A percentile compares a stretch with the other conserved stretches of the same genome.
Conservation (phyloP, 2,329 filamentous ascomycete species). For the Gremmenia infestans region DNA sequence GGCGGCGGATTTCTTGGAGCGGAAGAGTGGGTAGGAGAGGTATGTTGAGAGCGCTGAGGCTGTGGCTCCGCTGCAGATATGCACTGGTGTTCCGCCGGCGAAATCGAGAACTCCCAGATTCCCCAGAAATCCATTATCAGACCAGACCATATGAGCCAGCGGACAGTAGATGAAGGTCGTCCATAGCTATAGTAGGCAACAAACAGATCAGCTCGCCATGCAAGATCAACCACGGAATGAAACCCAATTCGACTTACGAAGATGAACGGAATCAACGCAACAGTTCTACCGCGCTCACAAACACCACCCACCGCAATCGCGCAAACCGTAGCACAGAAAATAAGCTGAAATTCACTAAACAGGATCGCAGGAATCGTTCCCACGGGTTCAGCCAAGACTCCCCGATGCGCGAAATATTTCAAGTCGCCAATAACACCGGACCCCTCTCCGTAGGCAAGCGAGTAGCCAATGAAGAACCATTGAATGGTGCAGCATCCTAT, state of each 20-base stretch:
- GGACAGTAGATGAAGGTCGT: constrained; percentile 67
- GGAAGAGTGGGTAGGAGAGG: constrained; percentile 63
- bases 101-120: constrained; percentile 67
- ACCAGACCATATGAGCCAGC: constrained; percentile 76
- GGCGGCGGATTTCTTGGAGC: constrained; percentile 49
- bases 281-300: constrained; percentile 56
- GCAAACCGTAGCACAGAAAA: constrained; percentile 57
- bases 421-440: constrained; percentile 58
- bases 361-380: constrained; percentile 58
- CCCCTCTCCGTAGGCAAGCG: constrained; percentile 54
- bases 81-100: constrained; percentile 69
- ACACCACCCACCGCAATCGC: constrained; percentile 46
- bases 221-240: constrained; percentile 14
- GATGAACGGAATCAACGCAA: constrained; percentile 61
- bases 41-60: constrained; percentile 70
- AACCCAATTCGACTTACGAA: constrained; percentile 44
- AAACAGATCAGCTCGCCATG: neutral
- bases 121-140: constrained; percentile 66
- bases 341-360: constrained; percentile 60
- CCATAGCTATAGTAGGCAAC: constrained; percentile 41
- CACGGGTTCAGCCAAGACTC: constrained; percentile 55
- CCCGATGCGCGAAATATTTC: constrained; percentile 54
- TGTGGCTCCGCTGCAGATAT: constrained; percentile 67
- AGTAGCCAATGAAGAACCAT: constrained; percentile 59
- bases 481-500: constrained; percentile 49